A percentile compares a stretch with the other conserved stretches of the same genome.
These are phyloP conservation scores for Grigorovia yakushimaensis DNA, from an alignment of 805 yeast genomes.

Conservation along the genomic window DNA sequence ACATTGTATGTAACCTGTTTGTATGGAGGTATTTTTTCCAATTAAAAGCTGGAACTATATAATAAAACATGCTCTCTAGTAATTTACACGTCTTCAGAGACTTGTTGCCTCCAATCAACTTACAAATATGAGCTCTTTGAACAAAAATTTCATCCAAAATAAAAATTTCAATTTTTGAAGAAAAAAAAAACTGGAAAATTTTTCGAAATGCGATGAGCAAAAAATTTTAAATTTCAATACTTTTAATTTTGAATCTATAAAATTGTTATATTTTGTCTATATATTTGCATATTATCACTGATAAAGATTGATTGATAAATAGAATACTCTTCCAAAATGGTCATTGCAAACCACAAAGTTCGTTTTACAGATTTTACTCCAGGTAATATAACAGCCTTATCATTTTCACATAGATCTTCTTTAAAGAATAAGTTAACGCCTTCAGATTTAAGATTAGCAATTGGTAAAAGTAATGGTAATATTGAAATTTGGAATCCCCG, in stretches of 20 bases:
- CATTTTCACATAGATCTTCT: conserved; percentile 57
- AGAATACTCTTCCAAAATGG: too few relatives aligned
- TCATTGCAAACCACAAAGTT: conserved; percentile 59
- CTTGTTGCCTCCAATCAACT: too few relatives aligned
- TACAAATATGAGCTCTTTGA: too few relatives aligned
- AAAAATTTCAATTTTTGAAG: background rate
- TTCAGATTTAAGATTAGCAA: conserved; percentile 62
- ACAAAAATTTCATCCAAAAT: background rate
- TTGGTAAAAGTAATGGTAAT: conserved; percentile 90
- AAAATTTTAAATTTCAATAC: conserved; percentile 1
- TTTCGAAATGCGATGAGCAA: background rate
- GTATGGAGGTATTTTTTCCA: background rate
- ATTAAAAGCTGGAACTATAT: background rate
- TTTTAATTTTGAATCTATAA: too few relatives aligned
- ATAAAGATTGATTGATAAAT: too few relatives aligned
- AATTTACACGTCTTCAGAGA: too few relatives aligned
- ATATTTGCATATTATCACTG: too few relatives aligned
- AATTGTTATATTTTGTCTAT: too few relatives aligned
- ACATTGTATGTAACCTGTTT: too few relatives aligned
- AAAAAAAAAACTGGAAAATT: background rate
- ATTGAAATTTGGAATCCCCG: conserved; percentile 93
- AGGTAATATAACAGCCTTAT: conserved; percentile 69
- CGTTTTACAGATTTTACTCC: conserved; percentile 86
- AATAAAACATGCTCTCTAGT: too few relatives aligned
- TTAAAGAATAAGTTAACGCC: conserved; percentile 35